phyloP scores from a whole-genome alignment of 2,329 filamentous ascomycete genomes.

The Chrysoporthe austroafricana region DNA sequence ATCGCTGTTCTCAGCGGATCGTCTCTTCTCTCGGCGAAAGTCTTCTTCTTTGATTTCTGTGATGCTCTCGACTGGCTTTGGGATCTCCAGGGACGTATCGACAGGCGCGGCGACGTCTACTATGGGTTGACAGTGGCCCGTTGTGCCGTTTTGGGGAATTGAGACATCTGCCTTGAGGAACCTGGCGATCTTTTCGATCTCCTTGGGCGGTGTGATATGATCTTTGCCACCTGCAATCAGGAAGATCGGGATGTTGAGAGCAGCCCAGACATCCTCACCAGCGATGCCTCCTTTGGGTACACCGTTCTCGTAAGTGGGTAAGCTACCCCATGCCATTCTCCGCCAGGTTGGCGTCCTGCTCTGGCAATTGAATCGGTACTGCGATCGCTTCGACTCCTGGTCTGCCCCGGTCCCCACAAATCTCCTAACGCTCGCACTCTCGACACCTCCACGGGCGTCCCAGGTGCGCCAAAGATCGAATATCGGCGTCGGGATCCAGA shows the following conservation, averaged over 20 bases:
- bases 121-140: slow-evolving; percentile 36
- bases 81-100: slow-evolving; percentile 39
- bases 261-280: slow-evolving; percentile 71
- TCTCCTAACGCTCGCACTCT: slow-evolving; percentile 78
- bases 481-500: slow-evolving; percentile 70
- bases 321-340: slow-evolving; percentile 74
- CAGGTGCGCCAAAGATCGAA: slow-evolving; percentile 78
- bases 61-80: slow-evolving; percentile 38
- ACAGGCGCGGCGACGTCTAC: slow-evolving; percentile 54
- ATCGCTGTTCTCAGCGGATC: slow-evolving; percentile 32
- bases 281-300: slow-evolving; percentile 67
- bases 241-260: slow-evolving; percentile 73
- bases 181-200: slow-evolving; percentile 68
- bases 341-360: slow-evolving; percentile 82
- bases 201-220: slow-evolving; percentile 70
- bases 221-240: slow-evolving; percentile 81
- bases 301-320: slow-evolving; percentile 63
- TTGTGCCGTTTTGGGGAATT: slow-evolving; percentile 25
- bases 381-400: slow-evolving; percentile 66
- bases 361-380: slow-evolving; percentile 78
- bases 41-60: slow-evolving; percentile 44
- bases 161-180: slow-evolving; percentile 40
- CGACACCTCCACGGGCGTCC: slow-evolving; percentile 77
- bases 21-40: slow-evolving; percentile 36
- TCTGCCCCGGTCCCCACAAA: slow-evolving; percentile 74